Evolutionary conservation across 139 green algal species (phyloP).

Genomic region (Edaphochlamys debaryana): DNA sequence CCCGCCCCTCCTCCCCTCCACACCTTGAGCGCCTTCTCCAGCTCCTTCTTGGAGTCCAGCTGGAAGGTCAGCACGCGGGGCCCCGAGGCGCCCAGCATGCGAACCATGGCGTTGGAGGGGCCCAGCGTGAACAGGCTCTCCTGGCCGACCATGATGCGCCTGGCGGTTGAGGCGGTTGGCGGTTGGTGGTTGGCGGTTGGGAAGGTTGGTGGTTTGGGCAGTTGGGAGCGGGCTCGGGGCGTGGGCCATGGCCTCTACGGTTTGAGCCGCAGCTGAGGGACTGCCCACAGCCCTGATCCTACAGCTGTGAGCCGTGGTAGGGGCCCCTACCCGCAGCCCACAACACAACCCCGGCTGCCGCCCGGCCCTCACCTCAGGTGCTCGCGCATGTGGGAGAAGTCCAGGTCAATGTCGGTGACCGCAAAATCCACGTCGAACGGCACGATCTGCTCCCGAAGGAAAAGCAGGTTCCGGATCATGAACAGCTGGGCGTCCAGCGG

Average conservation of each 20-base stretch:
- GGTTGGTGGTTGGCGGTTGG: too few species aligned
- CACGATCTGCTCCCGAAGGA: slow-evolving; percentile 92
- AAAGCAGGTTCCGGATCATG: slow-evolving; percentile 93
- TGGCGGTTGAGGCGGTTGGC: too few species aligned
- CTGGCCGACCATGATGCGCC: slow-evolving; percentile 68
- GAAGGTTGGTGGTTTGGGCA: background rate
- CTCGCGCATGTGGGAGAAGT: slow-evolving; percentile 92
- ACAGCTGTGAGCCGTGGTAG: too few species aligned
- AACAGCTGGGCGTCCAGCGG: slow-evolving; percentile 91
- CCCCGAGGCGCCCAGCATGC: slow-evolving; percentile 77
- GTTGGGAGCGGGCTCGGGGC: too few species aligned
- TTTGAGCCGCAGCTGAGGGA: too few species aligned
- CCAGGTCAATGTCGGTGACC: slow-evolving; percentile 86
- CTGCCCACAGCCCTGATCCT: too few species aligned
- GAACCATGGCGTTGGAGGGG: slow-evolving; percentile 80
- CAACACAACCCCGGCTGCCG: too few species aligned
- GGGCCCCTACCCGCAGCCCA: too few species aligned
- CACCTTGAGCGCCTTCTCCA: slow-evolving; percentile 94
- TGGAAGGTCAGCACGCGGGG: slow-evolving; percentile 76
- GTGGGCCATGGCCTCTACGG: too few species aligned
- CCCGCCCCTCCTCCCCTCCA: background rate
- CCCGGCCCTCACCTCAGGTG: slow-evolving; percentile 87
- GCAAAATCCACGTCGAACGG: slow-evolving; percentile 92
- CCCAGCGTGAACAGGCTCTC: slow-evolving; percentile 84
- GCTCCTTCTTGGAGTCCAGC: slow-evolving; percentile 92